Conservation (phyloP, 164 flowering plant genomes). For the Chloranthus sessilifolius region DNA sequence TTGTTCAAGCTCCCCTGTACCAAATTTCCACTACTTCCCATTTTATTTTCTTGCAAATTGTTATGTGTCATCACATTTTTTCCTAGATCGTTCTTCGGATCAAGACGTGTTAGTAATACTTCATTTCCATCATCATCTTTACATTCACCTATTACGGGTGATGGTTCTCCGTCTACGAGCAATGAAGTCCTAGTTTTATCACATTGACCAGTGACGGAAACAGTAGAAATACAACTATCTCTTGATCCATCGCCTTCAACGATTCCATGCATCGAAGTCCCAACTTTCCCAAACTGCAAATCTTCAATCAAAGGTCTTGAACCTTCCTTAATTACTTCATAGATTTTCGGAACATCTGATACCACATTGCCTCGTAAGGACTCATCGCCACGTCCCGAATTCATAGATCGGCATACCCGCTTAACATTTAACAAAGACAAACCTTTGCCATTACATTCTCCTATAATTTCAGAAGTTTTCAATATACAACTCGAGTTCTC, state of each 20-base stretch:
- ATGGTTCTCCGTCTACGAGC: not conserved
- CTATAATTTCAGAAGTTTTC: slow-evolving; percentile 8
- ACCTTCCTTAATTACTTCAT: slow-evolving; percentile 12
- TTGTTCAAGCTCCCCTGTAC: slow-evolving; percentile 20
- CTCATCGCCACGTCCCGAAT: slow-evolving; percentile 3
- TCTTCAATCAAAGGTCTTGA: slow-evolving; percentile 7
- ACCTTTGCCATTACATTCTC: not conserved
- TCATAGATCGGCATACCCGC: not conserved
- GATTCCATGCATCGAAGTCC: slow-evolving; percentile 2
- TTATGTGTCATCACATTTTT: slow-evolving; percentile 9
- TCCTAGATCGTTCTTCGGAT: slow-evolving; percentile 5
- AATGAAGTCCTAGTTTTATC: slow-evolving; percentile 8
- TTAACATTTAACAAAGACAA: slow-evolving; percentile 11
- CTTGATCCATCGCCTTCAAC: slow-evolving; percentile 23
- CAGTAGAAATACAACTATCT: slow-evolving; percentile 18
- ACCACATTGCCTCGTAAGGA: slow-evolving; percentile 3
- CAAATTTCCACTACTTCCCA: slow-evolving; percentile 16
- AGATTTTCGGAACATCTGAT: slow-evolving; percentile 4
- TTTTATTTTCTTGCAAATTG: slow-evolving; percentile 6
- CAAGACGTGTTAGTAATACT: slow-evolving; percentile 7
- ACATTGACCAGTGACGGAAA: slow-evolving; percentile 12
- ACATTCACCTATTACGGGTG: no score
- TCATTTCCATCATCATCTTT: slow-evolving; percentile 17
- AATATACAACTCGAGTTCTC: not conserved
- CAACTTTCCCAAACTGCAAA: slow-evolving; percentile 5